phyloP scores from a whole-genome alignment of 352 stramenopile species.

The Phytophthora tentaculata region DNA sequence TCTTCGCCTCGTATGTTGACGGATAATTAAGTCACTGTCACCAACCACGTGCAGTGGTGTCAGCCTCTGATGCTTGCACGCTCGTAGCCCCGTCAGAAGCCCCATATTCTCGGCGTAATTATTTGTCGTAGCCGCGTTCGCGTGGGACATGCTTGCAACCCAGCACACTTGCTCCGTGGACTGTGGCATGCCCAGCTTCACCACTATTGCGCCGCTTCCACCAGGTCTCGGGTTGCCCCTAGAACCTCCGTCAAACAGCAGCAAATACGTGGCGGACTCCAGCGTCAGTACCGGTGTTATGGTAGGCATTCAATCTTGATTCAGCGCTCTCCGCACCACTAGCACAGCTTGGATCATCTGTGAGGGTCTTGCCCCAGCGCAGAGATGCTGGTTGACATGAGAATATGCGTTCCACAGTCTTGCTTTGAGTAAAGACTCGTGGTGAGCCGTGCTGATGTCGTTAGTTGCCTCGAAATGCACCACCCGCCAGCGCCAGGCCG shows the following conservation, averaged over 20 bases:
- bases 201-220: neutral
- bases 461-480: neutral
- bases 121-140: neutral
- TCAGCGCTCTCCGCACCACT: neutral
- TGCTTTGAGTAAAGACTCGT: neutral
- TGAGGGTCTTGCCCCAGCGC: neutral
- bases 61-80: neutral
- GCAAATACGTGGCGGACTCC: neutral
- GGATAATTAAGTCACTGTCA: neutral
- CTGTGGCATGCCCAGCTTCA: no score
- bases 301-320: no score
- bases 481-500: neutral
- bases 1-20: neutral
- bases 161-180: neutral
- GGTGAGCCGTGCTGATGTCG: neutral
- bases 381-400: no score
- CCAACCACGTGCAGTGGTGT: neutral
- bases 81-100: neutral
- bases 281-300: neutral
- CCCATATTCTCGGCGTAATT: no score
- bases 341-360: neutral
- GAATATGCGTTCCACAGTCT: neutral
- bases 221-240: no score
- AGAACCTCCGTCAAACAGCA: neutral
- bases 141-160: neutral